Base-by-base conservation (phyloP, 768 basidiomycete species). In the Suillus weaverae region DNA sequence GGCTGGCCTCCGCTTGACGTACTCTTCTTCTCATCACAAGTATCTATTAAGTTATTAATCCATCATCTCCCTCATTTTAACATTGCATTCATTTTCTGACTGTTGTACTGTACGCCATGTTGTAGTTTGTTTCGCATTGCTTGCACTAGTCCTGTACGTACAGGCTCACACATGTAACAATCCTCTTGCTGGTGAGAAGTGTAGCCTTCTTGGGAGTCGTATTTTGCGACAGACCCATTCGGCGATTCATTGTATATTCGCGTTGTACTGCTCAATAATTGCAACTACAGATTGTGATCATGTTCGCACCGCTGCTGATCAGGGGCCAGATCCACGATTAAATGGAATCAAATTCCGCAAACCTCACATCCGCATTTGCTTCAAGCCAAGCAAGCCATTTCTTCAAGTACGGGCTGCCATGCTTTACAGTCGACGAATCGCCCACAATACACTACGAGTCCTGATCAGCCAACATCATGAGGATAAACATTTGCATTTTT, bases 361-460 rank as follows among this genome's bases (percentile, higher is more conserved):
- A 97, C 68, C 92, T 85, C 20, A 99, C 89, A 72, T 98, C 96
- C 26, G 94, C 95, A 70, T 97, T 87, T 9, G 81, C 81, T 68
- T 99, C 97, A 14, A 99, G 77, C 94, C 95, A 99, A 4, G 81
- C 79, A 69, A 97, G 85, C 97, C 97, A 99, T 66, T 85, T 85
- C 74, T 92, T 94, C 43, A 99, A 77, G 76, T 92, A 99, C 46
- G 81, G 72, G 30, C 92, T 87, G 6, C 97, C 97, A 70, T 96
- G 89, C 38, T 83, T 80, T 4, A 99, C 89, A 0, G 97, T 99
- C 2, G 89, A 90, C 0, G 95, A 96, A 74, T 99, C 97, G 1
- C 97, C 97, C 0, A 99, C 86, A 2, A 99, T 78, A 69, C 95
- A 97, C 94, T 97, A 64, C 20, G 55, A 5, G 66, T 43, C 50